Percentiles rank a stretch among this genome's conserved stretches.
Conservation (phyloP, 2,329 filamentous ascomycete genomes). For the Knufia petricola region DNA sequence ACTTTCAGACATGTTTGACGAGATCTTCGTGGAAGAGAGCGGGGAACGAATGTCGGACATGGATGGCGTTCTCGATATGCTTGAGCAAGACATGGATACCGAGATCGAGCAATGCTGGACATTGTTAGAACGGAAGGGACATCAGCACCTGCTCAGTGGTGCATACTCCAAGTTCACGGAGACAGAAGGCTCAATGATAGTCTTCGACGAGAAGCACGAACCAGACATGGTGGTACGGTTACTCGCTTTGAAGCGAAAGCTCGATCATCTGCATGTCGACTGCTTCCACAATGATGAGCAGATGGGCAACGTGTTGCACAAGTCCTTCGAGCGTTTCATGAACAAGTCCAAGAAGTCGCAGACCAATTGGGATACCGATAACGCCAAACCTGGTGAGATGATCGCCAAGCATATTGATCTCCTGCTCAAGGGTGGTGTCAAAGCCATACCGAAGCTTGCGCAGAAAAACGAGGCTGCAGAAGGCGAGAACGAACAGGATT, state of each 20-base stretch:
- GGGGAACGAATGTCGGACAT: slow-evolving; percentile 56
- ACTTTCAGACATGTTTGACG: slow-evolving; percentile 63
- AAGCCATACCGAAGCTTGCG: slow-evolving; percentile 63
- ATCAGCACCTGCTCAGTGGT: slow-evolving; percentile 59
- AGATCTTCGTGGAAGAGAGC: slow-evolving; percentile 60
- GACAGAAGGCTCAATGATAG: slow-evolving; percentile 62
- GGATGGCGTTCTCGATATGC: slow-evolving; percentile 59
- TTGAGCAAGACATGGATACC: slow-evolving; percentile 59
- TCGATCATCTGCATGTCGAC: slow-evolving; percentile 67
- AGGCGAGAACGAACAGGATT: slow-evolving; percentile 52
- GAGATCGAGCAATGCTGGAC: slow-evolving; percentile 69
- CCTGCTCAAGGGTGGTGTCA: slow-evolving; percentile 77
- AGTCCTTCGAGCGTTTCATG: slow-evolving; percentile 83
- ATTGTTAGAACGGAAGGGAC: slow-evolving; percentile 60
- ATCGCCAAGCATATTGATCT: slow-evolving; percentile 94
- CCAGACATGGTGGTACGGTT: slow-evolving; percentile 81
- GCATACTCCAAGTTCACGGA: slow-evolving; percentile 76
- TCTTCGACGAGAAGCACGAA: slow-evolving; percentile 67
- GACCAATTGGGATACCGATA: slow-evolving; percentile 66
- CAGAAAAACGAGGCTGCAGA: slow-evolving; percentile 41
- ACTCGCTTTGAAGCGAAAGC: slow-evolving; percentile 65
- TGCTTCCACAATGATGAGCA: slow-evolving; percentile 70
- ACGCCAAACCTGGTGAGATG: slow-evolving; percentile 95
- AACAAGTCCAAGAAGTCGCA: slow-evolving; percentile 70
- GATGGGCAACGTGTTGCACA: slow-evolving; percentile 67